Evolutionary conservation across 108 stramenopile genomes (phyloP).

Genomic region (Cyclotella choctawhatcheeana): DNA sequence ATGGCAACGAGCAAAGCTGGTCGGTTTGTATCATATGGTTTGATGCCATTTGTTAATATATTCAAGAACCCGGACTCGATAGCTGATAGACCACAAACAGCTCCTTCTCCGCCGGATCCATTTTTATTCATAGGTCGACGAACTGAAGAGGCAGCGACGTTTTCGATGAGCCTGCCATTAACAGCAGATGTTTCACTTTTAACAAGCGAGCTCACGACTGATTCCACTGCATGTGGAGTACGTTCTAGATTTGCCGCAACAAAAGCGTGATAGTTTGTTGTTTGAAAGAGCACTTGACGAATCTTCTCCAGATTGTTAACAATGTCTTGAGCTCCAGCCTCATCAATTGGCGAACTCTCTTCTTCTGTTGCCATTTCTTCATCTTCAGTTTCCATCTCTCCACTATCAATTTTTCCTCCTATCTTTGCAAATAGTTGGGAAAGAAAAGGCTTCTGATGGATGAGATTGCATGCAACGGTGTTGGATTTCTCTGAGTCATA

Average conservation of each 20-base stretch:
- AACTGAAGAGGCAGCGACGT: constrained; percentile 47
- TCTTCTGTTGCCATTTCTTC: constrained; percentile 20
- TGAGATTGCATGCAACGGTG: constrained; percentile 38
- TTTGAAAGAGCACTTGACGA: constrained; percentile 43
- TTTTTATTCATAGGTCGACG: constrained; percentile 13
- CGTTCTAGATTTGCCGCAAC: constrained; percentile 41
- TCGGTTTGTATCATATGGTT: constrained; percentile 37
- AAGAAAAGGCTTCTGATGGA: constrained; percentile 48
- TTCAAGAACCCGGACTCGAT: constrained; percentile 49
- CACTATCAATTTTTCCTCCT: neutral
- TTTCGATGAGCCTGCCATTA: constrained; percentile 39
- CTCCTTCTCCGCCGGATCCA: constrained; percentile 35
- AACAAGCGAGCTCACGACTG: constrained; percentile 29
- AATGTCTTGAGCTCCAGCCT: constrained; percentile 28
- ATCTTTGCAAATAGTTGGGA: constrained; percentile 34
- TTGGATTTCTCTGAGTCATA: constrained; percentile 36
- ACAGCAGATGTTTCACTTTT: neutral
- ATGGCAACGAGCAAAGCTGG: constrained; percentile 52
- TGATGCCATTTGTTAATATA: constrained; percentile 38
- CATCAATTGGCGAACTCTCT: constrained; percentile 1
- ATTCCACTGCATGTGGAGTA: constrained; percentile 34
- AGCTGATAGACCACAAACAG: constrained; percentile 42
- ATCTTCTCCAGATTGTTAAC: constrained; percentile 34
- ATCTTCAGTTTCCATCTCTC: too few relatives aligned
- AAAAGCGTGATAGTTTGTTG: constrained; percentile 48